These are phyloP conservation scores for Vitis rupestris DNA, from an alignment of 164 flowering plant genomes.

Conservation along the genomic window DNA sequence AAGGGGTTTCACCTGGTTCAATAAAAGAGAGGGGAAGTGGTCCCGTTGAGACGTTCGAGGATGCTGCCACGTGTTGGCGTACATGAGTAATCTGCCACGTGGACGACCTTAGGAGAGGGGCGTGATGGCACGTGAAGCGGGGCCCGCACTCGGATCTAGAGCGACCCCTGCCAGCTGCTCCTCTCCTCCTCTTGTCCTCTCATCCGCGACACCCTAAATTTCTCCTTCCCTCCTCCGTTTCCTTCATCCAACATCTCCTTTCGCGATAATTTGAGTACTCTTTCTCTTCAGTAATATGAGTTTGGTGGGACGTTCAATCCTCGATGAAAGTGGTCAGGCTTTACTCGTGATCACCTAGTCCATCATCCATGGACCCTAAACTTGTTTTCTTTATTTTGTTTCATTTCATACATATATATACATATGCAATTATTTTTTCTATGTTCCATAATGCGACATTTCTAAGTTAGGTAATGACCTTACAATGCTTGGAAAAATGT, in stretches of 20 bases:
- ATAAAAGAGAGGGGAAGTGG: constrained; percentile 17
- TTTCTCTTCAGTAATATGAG: no score
- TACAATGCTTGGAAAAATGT: no score
- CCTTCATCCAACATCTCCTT: not conserved
- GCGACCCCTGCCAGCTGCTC: constrained; percentile 27
- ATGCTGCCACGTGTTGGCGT: constrained; percentile 18
- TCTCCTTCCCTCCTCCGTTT: not conserved
- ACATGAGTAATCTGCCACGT: constrained; percentile 3
- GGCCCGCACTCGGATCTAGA: constrained; percentile 22
- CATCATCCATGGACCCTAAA: no score
- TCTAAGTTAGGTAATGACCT: no score
- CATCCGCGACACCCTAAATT: constrained; percentile 12
- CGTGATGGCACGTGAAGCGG: constrained; percentile 32
- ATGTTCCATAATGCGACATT: no score
- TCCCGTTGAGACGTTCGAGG: constrained; percentile 24
- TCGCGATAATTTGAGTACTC: no score
- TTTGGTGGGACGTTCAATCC: no score
- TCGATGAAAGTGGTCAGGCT: no score
- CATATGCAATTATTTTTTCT: no score
- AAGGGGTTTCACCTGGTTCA: constrained; percentile 15
- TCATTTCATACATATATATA: no score
- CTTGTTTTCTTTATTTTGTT: no score
- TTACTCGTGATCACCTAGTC: no score
- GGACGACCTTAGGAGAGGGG: constrained; percentile 3
- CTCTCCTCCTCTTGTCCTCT: constrained; percentile 14